A percentile compares a stretch with the other conserved stretches of the same genome.
Evolutionary conservation across 1,284 basidiomycete species (phyloP).

Genomic region (Cryptococcus neoformans): DNA sequence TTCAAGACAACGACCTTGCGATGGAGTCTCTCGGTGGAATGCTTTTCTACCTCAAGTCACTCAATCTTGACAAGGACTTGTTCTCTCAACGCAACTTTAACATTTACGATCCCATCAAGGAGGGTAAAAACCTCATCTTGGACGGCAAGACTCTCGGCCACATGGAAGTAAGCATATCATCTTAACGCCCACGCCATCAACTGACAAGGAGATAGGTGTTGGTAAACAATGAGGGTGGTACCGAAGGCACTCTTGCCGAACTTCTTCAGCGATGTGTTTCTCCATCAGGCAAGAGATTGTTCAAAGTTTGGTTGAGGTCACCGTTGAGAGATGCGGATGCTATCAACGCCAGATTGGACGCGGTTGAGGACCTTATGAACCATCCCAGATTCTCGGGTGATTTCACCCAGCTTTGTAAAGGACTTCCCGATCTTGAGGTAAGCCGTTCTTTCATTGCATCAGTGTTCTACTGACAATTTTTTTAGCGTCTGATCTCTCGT

Average conservation of each 20-base stretch:
- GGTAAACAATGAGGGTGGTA: conserved; percentile 84
- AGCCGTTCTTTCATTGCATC: conserved; percentile 4
- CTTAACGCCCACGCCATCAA: conserved; percentile 32
- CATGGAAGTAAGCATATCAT: conserved; percentile 60
- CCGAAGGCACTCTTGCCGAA: conserved; percentile 80
- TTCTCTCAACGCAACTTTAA: conserved; percentile 94
- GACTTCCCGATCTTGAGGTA: conserved; percentile 80
- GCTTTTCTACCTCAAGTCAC: conserved; percentile 85
- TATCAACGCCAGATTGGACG: conserved; percentile 89
- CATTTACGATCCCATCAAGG: conserved; percentile 89
- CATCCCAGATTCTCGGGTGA: conserved; percentile 69
- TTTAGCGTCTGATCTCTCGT: conserved; percentile 74
- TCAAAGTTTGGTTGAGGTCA: conserved; percentile 90
- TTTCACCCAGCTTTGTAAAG: conserved; percentile 71
- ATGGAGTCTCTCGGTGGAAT: conserved; percentile 83
- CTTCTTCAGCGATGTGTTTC: conserved; percentile 82
- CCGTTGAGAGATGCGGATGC: conserved; percentile 74
- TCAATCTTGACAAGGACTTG: conserved; percentile 92
- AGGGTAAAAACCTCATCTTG: conserved; percentile 74
- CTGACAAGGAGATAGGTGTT: conserved; percentile 58
- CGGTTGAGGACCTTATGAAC: conserved; percentile 81
- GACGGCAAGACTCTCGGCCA: conserved; percentile 94
- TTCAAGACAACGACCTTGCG: conserved; percentile 64
- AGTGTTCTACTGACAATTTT: conserved; percentile 2
- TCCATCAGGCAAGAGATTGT: conserved; percentile 90